These are phyloP conservation scores for Xylaria sp. DNA, from an alignment of 2,329 filamentous ascomycete species.

Conservation along the genomic window DNA sequence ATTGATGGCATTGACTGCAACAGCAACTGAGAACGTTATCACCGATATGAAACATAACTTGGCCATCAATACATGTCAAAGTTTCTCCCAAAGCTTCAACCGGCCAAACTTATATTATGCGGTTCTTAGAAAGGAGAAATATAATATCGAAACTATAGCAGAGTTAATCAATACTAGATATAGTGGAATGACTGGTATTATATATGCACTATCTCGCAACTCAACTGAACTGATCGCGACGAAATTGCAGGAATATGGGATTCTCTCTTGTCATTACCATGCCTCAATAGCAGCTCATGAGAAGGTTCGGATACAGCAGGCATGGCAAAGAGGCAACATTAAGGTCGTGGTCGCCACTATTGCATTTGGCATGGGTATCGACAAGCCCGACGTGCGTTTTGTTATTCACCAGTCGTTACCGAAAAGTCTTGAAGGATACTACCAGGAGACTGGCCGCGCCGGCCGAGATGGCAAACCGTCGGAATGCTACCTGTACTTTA, in stretches of 20 bases:
- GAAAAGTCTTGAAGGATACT: background rate
- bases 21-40: conserved; percentile 10
- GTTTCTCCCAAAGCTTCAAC: background rate
- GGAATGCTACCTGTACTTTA: background rate
- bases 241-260: no score
- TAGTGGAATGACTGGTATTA: no score
- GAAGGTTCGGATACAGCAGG: no score
- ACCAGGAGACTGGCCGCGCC: background rate
- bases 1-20: no score
- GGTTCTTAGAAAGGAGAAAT: background rate
- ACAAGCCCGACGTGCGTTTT: background rate
- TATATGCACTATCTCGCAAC: no score
- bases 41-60: conserved; percentile 9
- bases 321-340: no score
- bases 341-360: no score
- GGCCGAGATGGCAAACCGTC: background rate
- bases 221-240: no score
- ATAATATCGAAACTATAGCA: background rate
- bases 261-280: no score
- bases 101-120: background rate
- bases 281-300: no score
- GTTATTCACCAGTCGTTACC: background rate
- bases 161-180: background rate
- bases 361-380: no score
- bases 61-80: conserved; percentile 6